Base-by-base conservation (phyloP, 305 asterid genomes). In the Fraxinus dipetala region DNA sequence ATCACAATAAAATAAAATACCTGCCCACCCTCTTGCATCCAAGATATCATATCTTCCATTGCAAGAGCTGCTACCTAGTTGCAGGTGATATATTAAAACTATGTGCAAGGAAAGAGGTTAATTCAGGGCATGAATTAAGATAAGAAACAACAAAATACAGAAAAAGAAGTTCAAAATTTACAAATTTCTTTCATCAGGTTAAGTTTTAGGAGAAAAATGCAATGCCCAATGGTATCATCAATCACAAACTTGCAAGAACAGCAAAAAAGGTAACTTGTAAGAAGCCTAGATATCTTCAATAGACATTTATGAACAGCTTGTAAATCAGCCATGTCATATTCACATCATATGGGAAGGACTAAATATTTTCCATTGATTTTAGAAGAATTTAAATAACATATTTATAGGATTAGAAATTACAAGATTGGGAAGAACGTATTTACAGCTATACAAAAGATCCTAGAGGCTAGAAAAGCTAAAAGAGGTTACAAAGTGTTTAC, bases 1-100 rank as follows among this genome's bases (percentile, higher is more conserved):
- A 56, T 38, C 40, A 75, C 72, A 85, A 83, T 24, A 45, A 82
- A 76, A 81, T 35, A 82, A 88, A 7, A 65, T 85, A 90, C 99
- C 93, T 96, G 99, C 78, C 99, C 99, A 85, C 99, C 99, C 91
- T 96, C 99, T 85, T 96, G 98, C 98, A 96, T 94, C 99, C 99
- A 96, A 78, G 98, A 92, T 84, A 91, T 94, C 99, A 96, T 94
- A 85, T 96, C 99, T 88, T 96, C 99, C 98, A 96, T 91, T 75
- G 99, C 99, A 80, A 96, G 92, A 86, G 99, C 99, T 80, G 99
- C 99, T 90, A 96, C 99, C 99, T 96, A 90, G 92, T 87, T 88
- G 97, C 90, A 92, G 81, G 92, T 85, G 91, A 91, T 79, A 92
- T 85, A 87, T 92, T 91, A 92, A 89, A 91, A 93, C 93, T 92